Evolutionary conservation across 108 stramenopile genomes (phyloP).

Genomic region (Conticribra weissflogii): DNA sequence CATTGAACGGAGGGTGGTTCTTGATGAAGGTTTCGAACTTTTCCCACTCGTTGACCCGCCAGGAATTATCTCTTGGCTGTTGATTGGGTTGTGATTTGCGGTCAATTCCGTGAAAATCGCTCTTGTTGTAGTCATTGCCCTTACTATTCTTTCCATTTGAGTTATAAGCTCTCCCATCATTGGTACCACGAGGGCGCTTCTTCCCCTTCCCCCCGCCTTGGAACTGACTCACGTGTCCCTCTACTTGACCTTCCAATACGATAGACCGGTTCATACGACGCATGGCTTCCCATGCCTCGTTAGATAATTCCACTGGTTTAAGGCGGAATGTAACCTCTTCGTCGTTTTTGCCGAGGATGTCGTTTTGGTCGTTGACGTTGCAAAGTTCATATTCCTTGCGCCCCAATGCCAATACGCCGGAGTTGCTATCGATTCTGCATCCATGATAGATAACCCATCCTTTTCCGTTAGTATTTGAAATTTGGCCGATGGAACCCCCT

Average conservation of each 20-base stretch:
- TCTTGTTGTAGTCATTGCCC: slow-evolving; percentile 13
- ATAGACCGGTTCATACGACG: slow-evolving; percentile 78
- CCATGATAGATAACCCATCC: slow-evolving; percentile 56
- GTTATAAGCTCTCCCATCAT: slow-evolving; percentile 6
- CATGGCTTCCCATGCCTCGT: slow-evolving; percentile 67
- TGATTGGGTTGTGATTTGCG: slow-evolving; percentile 7
- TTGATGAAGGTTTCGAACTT: slow-evolving; percentile 42
- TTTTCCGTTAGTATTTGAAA: slow-evolving; percentile 29
- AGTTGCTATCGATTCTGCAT: slow-evolving; percentile 59
- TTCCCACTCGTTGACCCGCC: slow-evolving; percentile 48
- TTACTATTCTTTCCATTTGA: neutral
- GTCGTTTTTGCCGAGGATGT: neutral
- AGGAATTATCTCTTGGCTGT: slow-evolving; percentile 2
- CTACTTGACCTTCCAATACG: slow-evolving; percentile 65
- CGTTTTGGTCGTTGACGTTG: neutral
- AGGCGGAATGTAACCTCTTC: slow-evolving; percentile 24
- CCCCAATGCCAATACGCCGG: slow-evolving; percentile 58
- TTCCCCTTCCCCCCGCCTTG: slow-evolving; percentile 90
- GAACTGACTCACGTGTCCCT: slow-evolving; percentile 60
- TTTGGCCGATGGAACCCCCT: slow-evolving; percentile 17
- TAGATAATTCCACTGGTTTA: slow-evolving; percentile 62
- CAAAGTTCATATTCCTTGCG: slow-evolving; percentile 43
- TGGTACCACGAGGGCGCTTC: slow-evolving; percentile 47
- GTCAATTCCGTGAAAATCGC: neutral
- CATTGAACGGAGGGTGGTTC: slow-evolving; percentile 47